phyloP scores from a whole-genome alignment of 148 eudicot genomes.

The Beta vulgaris region DNA sequence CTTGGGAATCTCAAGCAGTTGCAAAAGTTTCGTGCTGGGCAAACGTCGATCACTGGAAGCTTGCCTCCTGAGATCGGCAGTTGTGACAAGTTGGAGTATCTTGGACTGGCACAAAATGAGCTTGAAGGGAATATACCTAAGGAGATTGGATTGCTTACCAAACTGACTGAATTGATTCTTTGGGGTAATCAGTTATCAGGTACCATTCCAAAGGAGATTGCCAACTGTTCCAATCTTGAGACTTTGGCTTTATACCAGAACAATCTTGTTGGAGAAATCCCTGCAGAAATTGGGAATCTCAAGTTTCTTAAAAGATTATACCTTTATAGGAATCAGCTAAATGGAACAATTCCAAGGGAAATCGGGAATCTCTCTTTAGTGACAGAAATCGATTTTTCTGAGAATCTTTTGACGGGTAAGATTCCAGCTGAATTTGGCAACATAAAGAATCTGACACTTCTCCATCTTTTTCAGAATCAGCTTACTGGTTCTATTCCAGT shows the following conservation, averaged over 20 bases:
- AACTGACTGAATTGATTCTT: slow-evolving; percentile 65
- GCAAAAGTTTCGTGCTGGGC: slow-evolving; percentile 75
- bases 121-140: slow-evolving; percentile 67
- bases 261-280: slow-evolving; percentile 74
- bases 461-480: slow-evolving; percentile 76
- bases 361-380: slow-evolving; percentile 79
- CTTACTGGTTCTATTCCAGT: slow-evolving; percentile 68
- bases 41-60: slow-evolving; percentile 67
- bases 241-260: slow-evolving; percentile 84
- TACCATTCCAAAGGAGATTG: slow-evolving; percentile 68
- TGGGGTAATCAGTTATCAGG: slow-evolving; percentile 76
- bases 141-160: slow-evolving; percentile 68
- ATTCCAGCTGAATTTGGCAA: slow-evolving; percentile 70
- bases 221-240: slow-evolving; percentile 67
- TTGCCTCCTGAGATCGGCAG: slow-evolving; percentile 74
- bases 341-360: slow-evolving; percentile 80
- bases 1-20: slow-evolving; percentile 61
- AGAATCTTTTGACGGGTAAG: slow-evolving; percentile 64
- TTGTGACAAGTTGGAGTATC: slow-evolving; percentile 53
- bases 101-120: slow-evolving; percentile 85
- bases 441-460: slow-evolving; percentile 52
- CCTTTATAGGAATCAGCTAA: slow-evolving; percentile 70
- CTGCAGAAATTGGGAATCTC: slow-evolving; percentile 62
- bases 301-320: slow-evolving; percentile 50
- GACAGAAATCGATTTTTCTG: slow-evolving; percentile 79